Evolutionary conservation across 73 alveolate genomes (phyloP), one percentile per base, ranked within the genome.

Genomic region (Symbiodinium pilosum): DNA sequence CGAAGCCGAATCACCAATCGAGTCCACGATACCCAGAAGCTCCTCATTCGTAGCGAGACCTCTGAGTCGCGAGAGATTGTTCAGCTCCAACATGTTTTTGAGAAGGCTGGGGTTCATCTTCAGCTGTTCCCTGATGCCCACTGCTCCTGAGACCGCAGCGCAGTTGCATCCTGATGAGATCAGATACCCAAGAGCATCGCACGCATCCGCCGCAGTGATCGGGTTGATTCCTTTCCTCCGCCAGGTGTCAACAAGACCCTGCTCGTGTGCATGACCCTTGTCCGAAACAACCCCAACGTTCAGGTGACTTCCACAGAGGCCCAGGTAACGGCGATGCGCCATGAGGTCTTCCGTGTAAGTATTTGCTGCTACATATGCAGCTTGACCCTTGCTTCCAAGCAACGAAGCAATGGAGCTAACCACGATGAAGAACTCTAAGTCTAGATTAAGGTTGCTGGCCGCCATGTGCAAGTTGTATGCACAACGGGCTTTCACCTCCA

Each of bases 261-360:
- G 71, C 30, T 84, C 77, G 11, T 54, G 43, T 20, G 92, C 92
- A 30, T 41, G 51, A 5, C 92, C 92, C 42, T 26, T 64, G 43
- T 84, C 92, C 6, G 92, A 84, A 18, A 84, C 44, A 36, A 84
- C 92, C 6, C 92, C 92, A 28, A 84, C 92, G 43, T 84, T 84
- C 73, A 84, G 28, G 71, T 14, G 51, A 41, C 47, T 39, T 24
- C 92, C 92, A 28, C 32, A 73, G 3, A 43, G 75, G 18, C 92
- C 43, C 73, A 26, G 43, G 3, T 54, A 43, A 39, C 92, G 92
- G 24, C 92, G 92, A 39, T 84, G 71, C 51, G 43, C 73, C 92
- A 84, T 84, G 43, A 84, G 38, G 73, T 64, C 92, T 47, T 84
- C 75, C 21, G 51, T 38, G 36, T 43, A 84, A 12, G 43, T 43